Evolutionary conservation across 768 basidiomycete genomes (phyloP), one percentile per base, ranked within the genome.

Genomic region (Wakefieldia striispora): DNA sequence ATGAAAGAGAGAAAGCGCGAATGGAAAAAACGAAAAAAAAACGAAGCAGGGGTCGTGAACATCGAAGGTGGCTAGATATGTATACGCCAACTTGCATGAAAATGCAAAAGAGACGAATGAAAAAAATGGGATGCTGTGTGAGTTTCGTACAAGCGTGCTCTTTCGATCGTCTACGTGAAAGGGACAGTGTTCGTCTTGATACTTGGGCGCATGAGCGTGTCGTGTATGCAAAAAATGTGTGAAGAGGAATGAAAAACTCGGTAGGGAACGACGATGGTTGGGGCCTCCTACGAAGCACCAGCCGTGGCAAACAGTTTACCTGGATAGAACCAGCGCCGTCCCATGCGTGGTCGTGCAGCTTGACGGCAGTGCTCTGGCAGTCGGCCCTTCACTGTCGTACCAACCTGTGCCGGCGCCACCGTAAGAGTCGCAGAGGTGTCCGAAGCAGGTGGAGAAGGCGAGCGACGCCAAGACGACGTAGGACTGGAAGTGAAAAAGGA

Each of bases 311-410:
- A 78, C 54, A 81, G 60, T 65, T 75, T 75, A 63, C 75, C 75
- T 24, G 78, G 72, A 46, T 75, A 75, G 62, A 81, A 81, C 81
- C 81, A 82, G 55, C 73, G 69, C 33, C 76, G 73, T 58, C 73
- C 70, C 49, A 76, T 65, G 49, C 76, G 70, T 55, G 66, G 66
- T 27, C 67, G 63, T 31, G 63, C 59, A 19, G 56, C 67, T 44
- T 67, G 62, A 34, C 69, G 68, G 59, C 67, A 70, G 34, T 62
- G 61, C 42, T 64, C 64, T 39, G 60, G 62, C 56, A 66, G 63
- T 56, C 57, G 63, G 56, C 53, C 40, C 49, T 58, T 62, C 48
- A 40, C 49, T 10, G 53, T 36, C 34, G 45, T 56, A 34, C 47
- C 51, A 0, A 44, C 38, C 47, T 38, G 57, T 16, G 51, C 35